Evolutionary conservation across 352 stramenopile species (phyloP).

Genomic region (Globisporangium acanthophoron): DNA sequence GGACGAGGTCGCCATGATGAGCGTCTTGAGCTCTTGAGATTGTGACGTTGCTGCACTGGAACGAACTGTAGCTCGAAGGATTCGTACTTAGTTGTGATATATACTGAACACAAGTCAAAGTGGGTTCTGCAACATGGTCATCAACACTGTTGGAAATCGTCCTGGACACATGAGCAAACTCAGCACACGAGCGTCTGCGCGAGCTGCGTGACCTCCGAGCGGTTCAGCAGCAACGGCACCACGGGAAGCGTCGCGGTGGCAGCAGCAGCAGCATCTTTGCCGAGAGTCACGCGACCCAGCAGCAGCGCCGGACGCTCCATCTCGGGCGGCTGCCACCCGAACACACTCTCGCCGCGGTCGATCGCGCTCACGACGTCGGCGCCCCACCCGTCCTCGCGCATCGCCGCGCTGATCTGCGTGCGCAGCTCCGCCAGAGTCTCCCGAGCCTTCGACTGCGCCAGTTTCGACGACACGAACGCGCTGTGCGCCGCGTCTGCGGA

Average conservation of each 20-base stretch:
- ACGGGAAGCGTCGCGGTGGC: not conserved
- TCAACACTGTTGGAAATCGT: not conserved
- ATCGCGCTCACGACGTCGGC: slow-evolving; percentile 58
- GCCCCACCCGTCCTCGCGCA: slow-evolving; percentile 49
- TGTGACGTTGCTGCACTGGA: no score
- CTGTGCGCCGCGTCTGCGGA: slow-evolving; percentile 19
- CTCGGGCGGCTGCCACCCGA: slow-evolving; percentile 70
- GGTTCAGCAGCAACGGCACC: slow-evolving; percentile 41
- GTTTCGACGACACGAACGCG: slow-evolving; percentile 46
- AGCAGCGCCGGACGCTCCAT: slow-evolving; percentile 63
- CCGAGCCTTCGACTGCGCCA: slow-evolving; percentile 38
- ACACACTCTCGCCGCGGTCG: slow-evolving; percentile 51
- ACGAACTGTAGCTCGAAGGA: not conserved
- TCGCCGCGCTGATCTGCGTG: slow-evolving; percentile 29
- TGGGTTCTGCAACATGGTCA: not conserved
- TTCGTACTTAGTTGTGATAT: not conserved
- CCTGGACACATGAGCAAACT: not conserved
- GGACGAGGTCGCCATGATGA: not conserved
- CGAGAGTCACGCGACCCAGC: slow-evolving; percentile 52
- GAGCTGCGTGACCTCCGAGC: slow-evolving; percentile 38
- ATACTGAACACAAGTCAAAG: not conserved
- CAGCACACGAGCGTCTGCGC: slow-evolving; percentile 39
- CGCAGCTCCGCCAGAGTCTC: slow-evolving; percentile 38
- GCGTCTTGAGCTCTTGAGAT: no score
- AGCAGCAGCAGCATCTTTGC: not conserved